Conservation (phyloP, 2,329 filamentous ascomycete species). For the Emergomyces pasteurianus region DNA sequence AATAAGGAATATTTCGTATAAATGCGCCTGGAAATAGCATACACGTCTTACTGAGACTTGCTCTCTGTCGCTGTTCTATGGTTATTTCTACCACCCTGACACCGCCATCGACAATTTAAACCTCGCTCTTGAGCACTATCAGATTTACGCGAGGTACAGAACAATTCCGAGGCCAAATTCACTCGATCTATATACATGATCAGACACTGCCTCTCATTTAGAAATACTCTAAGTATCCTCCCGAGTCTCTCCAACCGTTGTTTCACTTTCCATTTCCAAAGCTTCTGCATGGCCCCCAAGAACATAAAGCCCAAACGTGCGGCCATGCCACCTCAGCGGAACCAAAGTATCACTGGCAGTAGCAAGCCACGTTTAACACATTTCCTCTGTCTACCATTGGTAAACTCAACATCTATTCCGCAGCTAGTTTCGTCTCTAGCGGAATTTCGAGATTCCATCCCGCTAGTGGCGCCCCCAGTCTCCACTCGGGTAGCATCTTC, state of each 20-base stretch:
- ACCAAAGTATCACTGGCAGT: conserved; percentile 7
- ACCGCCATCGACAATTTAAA: too few species aligned
- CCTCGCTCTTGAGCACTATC: not conserved
- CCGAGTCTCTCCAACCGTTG: not conserved
- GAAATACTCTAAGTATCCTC: not conserved
- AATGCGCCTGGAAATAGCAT: not conserved
- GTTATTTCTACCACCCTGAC: too few species aligned
- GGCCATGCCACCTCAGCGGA: not conserved
- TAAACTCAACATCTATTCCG: conserved; percentile 46
- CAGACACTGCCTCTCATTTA: not conserved
- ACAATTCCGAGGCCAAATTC: not conserved
- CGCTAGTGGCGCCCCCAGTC: conserved; percentile 7
- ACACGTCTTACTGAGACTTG: not conserved
- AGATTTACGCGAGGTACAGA: not conserved
- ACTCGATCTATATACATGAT: not conserved
- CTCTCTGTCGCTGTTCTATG: not conserved
- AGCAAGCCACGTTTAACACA: conserved; percentile 28
- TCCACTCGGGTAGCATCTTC: conserved; percentile 7
- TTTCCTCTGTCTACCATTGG: conserved; percentile 46
- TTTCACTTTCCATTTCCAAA: not conserved
- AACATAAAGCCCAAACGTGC: not conserved
- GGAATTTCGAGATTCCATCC: conserved; percentile 49
- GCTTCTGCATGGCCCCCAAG: conserved; percentile 4
- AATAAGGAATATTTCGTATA: not conserved
- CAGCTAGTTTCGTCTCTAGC: conserved; percentile 54